Evolutionary conservation across 306 rosid species (phyloP).

Genomic region (Sicyos baderoa): DNA sequence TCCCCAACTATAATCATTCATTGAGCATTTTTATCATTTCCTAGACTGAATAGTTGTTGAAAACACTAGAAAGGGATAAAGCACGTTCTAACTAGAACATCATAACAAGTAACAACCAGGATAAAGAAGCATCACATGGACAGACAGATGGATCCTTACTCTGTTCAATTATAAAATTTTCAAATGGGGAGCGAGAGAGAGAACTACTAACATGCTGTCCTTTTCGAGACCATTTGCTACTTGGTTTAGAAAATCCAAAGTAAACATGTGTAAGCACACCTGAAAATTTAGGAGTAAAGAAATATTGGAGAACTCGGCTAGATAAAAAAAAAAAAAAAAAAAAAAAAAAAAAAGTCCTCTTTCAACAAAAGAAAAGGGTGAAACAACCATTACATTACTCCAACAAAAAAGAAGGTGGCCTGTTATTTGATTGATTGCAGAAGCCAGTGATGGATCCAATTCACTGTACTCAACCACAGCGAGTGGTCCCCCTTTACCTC

Average conservation of each 20-base stretch:
- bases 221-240: conserved; percentile 97
- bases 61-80: conserved; percentile 4
- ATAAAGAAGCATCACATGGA: conserved; percentile 2
- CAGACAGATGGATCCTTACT: too few relatives aligned
- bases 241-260: conserved; percentile 89
- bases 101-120: background rate
- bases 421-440: conserved; percentile 80
- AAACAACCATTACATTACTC: conserved; percentile 76
- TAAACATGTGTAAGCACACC: conserved; percentile 98
- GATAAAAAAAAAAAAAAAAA: too few relatives aligned
- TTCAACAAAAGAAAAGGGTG: conserved; percentile 22
- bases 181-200: conserved; percentile 21
- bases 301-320: too few relatives aligned
- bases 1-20: background rate
- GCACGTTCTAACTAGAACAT: background rate
- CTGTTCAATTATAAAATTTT: too few relatives aligned
- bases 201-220: conserved; percentile 67
- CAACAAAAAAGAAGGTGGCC: conserved; percentile 97
- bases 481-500: conserved; percentile 95
- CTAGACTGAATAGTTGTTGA: background rate
- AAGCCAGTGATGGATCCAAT: conserved; percentile 66
- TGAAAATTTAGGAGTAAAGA: conserved; percentile 10
- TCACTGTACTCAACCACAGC: conserved; percentile 95
- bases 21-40: conserved; percentile 2
- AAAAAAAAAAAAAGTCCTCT: conserved; percentile 10